phyloP scores from a whole-genome alignment of 257 asterid species.

The Nicotiana undulata region DNA sequence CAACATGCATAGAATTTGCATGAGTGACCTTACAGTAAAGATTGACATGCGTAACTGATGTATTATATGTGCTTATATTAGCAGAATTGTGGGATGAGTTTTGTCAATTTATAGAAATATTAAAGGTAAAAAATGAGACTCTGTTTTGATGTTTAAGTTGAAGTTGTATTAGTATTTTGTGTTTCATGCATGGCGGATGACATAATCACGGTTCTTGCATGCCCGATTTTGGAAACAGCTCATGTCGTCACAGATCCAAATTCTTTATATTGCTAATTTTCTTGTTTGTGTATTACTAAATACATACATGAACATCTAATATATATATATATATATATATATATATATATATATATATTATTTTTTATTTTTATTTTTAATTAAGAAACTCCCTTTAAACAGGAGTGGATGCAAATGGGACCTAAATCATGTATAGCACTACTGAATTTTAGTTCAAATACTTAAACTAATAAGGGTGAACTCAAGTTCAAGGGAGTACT shows the following conservation, averaged over 20 bases:
- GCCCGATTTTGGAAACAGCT: conserved; percentile 10
- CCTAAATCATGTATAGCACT: too few relatives aligned
- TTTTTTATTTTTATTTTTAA: too few relatives aligned
- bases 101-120: background rate
- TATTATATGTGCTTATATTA: background rate
- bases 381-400: too few relatives aligned
- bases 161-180: background rate
- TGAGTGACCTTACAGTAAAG: conserved; percentile 10
- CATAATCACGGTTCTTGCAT: conserved; percentile 29
- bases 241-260: conserved; percentile 11
- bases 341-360: too few relatives aligned
- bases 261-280: background rate
- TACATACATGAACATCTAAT: background rate
- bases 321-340: too few relatives aligned
- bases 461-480: too few relatives aligned
- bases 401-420: too few relatives aligned
- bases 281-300: background rate
- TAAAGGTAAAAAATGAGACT: background rate
- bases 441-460: too few relatives aligned
- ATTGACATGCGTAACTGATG: background rate
- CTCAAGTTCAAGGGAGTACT: too few relatives aligned
- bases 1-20: conserved; percentile 1
- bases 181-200: conserved; percentile 28
- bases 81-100: background rate
- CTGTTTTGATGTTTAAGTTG: background rate